Evolutionary conservation across 345 rosid species (phyloP).

Genomic region (Trapa incisa): DNA sequence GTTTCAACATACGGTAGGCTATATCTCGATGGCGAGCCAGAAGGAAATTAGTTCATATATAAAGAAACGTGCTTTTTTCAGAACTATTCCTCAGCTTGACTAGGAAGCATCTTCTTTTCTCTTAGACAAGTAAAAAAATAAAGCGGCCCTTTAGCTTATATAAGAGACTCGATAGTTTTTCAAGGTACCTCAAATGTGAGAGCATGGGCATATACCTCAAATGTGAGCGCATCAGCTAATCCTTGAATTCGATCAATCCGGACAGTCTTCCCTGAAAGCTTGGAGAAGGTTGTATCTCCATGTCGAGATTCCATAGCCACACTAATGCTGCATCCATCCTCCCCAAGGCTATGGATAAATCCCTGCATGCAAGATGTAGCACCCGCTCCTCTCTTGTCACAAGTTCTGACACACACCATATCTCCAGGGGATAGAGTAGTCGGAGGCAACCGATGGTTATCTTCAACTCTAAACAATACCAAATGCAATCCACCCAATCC

Average conservation of each 20-base stretch:
- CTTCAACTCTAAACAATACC: constrained; percentile 73
- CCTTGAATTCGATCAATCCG: constrained; percentile 91
- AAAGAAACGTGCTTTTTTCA: background rate
- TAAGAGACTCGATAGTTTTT: background rate
- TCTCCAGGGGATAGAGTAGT: constrained; percentile 94
- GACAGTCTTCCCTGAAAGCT: constrained; percentile 76
- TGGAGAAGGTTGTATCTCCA: constrained; percentile 95
- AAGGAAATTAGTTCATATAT: background rate
- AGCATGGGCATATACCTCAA: constrained; percentile 40
- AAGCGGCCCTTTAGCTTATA: background rate
- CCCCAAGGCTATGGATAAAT: constrained; percentile 83
- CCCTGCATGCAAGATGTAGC: constrained; percentile 85
- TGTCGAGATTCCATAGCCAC: constrained; percentile 90
- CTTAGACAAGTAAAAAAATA: no score
- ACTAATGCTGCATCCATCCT: constrained; percentile 89
- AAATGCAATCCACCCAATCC: constrained; percentile 96
- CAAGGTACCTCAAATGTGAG: constrained; percentile 3
- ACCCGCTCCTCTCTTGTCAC: constrained; percentile 81
- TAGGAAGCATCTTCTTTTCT: no score
- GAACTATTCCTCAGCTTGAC: background rate
- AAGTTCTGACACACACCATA: constrained; percentile 88
- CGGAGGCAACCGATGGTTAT: constrained; percentile 80
- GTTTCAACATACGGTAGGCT: background rate
- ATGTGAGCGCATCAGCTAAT: constrained; percentile 85
- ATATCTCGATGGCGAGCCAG: background rate